Evolutionary conservation across 2,329 filamentous ascomycete genomes (phyloP), one percentile per base, ranked within the genome.

Genomic region (Fusarium longipes): DNA sequence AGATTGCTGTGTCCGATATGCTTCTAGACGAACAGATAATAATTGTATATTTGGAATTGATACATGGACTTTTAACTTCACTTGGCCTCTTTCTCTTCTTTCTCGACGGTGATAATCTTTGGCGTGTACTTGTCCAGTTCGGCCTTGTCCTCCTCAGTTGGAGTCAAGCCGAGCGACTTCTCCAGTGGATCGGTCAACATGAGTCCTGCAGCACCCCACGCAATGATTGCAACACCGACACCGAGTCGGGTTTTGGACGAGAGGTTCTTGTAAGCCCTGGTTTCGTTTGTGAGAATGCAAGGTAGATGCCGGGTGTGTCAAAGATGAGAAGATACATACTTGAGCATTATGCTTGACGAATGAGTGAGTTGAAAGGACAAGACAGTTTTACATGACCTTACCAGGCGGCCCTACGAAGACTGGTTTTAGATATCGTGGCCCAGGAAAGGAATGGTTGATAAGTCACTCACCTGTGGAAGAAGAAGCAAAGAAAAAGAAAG

Each of bases 141-240:
- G 60, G 88, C 87, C 76, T 88, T 89, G 75, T 97, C 93, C 73
- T 91, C 83, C 64, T 92, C 88, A 1, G 88, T 90, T 2, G 93
- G 87, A 36, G 86, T 88, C 77, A 93, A 86, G 8, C 91, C 91
- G 63, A 94, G 85, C 39, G 85, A 88, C 75, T 91, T 86, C 79
- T 95, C 93, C 17, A 90, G 88, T 57, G 84, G 83, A 74, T 95
- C 91, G 7, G 91, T 88, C 18, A 92, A 75, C 75, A 90, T 89
- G n/a, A 96, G 83, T 17, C 93, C 94, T 38, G 88, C 81, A 38
- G 83, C 81, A 15, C 92, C 93, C 87, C 93, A 97, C 32, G 87
- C 87, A 74, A 97, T 87, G 68, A 97, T 80, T 71, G 89, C 91
- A 47, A 88, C 76, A 70, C 94, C 94, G 65, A 97, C 84, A 45